Percentiles rank a stretch among this genome's conserved stretches.
These are phyloP conservation scores for Ceratocystis huliohia DNA, from an alignment of 2,329 filamentous ascomycete genomes.

Conservation along the genomic window DNA sequence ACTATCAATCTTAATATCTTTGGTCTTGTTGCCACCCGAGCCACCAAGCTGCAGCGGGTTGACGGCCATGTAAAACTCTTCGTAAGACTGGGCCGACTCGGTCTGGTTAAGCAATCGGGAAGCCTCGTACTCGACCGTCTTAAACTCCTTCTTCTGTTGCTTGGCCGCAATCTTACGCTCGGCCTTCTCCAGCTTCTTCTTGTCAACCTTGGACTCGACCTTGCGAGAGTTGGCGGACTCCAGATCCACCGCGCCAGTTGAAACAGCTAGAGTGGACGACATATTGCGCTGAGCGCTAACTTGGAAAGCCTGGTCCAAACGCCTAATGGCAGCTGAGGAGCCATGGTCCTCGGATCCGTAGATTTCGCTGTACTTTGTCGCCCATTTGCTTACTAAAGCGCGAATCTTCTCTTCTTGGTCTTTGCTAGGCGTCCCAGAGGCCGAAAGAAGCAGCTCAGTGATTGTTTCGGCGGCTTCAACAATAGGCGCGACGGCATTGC, in stretches of 20 bases:
- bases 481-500: slow-evolving; percentile 59
- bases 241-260: slow-evolving; percentile 73
- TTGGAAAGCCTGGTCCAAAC: slow-evolving; percentile 87
- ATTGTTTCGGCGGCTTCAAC: slow-evolving; percentile 73
- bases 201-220: slow-evolving; percentile 93
- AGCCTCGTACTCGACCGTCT: slow-evolving; percentile 95
- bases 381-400: slow-evolving; percentile 79
- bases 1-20: slow-evolving; percentile 96
- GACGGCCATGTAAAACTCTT: slow-evolving; percentile 99
- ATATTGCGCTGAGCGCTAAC: slow-evolving; percentile 90
- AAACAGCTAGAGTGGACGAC: slow-evolving; percentile 83
- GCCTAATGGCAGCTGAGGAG: slow-evolving; percentile 58
- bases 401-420: slow-evolving; percentile 66
- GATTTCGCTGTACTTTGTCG: slow-evolving; percentile 62
- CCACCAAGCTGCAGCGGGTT: slow-evolving; percentile 83
- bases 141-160: slow-evolving; percentile 96
- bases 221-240: slow-evolving; percentile 88
- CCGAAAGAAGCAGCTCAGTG: slow-evolving; percentile 80
- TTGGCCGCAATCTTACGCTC: slow-evolving; percentile 96
- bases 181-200: slow-evolving; percentile 98
- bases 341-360: slow-evolving; percentile 60
- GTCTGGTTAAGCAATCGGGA: slow-evolving; percentile 76
- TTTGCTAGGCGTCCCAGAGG: slow-evolving; percentile 67
- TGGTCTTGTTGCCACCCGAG: slow-evolving; percentile 69
- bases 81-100: slow-evolving; percentile 78